Evolutionary conservation across 2,329 filamentous ascomycete genomes (phyloP).

Genomic region (Hortaea sp.): DNA sequence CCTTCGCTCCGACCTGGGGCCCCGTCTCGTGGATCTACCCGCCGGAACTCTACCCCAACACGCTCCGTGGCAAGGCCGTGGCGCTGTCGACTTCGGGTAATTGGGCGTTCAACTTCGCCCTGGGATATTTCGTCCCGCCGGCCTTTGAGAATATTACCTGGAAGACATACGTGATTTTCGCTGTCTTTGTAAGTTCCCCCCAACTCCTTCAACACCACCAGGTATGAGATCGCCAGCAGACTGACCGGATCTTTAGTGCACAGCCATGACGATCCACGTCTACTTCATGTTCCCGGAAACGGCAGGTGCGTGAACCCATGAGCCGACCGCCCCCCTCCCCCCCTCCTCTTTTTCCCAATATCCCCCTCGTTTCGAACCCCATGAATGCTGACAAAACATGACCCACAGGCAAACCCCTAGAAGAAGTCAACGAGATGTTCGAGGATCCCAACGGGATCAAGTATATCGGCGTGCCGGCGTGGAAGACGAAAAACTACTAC

Average conservation of each 20-base stretch:
- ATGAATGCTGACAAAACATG: no score
- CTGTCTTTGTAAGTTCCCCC: constrained; percentile 40
- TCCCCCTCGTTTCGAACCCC: no score
- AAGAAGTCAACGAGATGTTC: constrained; percentile 69
- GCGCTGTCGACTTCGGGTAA: constrained; percentile 51
- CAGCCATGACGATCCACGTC: constrained; percentile 57
- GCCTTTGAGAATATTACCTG: constrained; percentile 8
- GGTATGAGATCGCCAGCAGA: no score
- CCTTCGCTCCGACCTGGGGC: constrained; percentile 56
- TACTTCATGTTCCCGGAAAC: constrained; percentile 57
- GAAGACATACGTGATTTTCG: constrained; percentile 66
- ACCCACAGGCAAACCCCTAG: constrained; percentile 24
- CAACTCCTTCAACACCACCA: no score
- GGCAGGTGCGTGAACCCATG: neutral
- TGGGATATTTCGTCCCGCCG: constrained; percentile 46
- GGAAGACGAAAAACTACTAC: constrained; percentile 36
- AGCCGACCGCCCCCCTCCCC: neutral
- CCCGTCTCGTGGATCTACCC: constrained; percentile 43
- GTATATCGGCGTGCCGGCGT: constrained; percentile 40
- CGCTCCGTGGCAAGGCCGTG: constrained; percentile 54
- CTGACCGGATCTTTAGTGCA: constrained; percentile 31
- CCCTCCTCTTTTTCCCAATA: constrained; percentile 49
- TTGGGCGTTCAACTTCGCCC: constrained; percentile 47
- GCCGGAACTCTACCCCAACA: constrained; percentile 52
- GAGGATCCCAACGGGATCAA: constrained; percentile 26